phyloP scores from a whole-genome alignment of 345 rosid species.

The Rhizophora apiculata region DNA sequence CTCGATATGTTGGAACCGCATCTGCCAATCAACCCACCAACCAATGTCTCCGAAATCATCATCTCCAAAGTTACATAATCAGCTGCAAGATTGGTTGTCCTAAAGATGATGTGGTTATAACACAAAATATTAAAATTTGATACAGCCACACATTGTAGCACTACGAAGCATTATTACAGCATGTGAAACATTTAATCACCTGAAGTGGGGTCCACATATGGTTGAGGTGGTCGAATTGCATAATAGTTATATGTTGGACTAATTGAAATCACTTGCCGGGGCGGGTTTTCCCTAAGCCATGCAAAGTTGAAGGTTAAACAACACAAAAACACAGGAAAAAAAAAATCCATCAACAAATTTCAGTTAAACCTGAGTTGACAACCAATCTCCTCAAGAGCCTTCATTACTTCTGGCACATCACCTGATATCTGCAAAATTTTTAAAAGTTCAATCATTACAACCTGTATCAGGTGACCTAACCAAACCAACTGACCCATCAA shows the following conservation, averaged over 20 bases:
- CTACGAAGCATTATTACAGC: constrained; percentile 4
- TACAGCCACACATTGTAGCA: constrained; percentile 31
- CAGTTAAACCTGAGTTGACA: constrained; percentile 44
- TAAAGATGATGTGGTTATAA: constrained; percentile 55
- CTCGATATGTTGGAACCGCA: constrained; percentile 64
- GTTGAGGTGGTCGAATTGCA: constrained; percentile 35
- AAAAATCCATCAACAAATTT: neutral
- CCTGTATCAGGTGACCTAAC: neutral
- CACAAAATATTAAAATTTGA: constrained; percentile 45
- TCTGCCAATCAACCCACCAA: constrained; percentile 65
- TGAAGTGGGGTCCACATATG: constrained; percentile 46
- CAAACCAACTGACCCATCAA: no score
- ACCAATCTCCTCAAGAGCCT: constrained; percentile 60
- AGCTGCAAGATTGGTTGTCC: constrained; percentile 74
- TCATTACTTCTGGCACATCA: constrained; percentile 51
- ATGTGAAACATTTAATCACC: constrained; percentile 38
- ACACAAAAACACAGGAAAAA: neutral
- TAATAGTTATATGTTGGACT: constrained; percentile 55
- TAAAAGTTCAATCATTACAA: neutral
- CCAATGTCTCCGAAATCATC: constrained; percentile 56
- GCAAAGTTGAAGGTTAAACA: neutral
- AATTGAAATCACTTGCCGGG: constrained; percentile 56
- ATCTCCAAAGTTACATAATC: constrained; percentile 57
- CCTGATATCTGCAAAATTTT: constrained; percentile 47
- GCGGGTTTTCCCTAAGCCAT: constrained; percentile 53